phyloP scores from a whole-genome alignment of 2,329 filamentous ascomycete species.

The Trichoderma sp. region DNA sequence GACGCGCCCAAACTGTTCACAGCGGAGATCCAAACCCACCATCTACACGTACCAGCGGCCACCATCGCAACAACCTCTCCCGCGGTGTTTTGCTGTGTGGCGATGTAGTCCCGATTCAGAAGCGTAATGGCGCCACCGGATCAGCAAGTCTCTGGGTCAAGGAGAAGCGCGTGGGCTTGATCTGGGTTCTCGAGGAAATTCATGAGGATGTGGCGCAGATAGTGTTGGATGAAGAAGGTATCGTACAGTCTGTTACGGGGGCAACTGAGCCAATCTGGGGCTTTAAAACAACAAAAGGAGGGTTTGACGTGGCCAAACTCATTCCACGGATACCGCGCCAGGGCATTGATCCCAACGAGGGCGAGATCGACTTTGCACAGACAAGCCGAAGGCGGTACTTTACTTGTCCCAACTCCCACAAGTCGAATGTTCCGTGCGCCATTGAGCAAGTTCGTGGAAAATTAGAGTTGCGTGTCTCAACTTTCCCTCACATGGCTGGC shows the following conservation, averaged over 20 bases:
- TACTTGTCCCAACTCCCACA: conserved; percentile 74
- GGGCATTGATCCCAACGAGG: conserved; percentile 65
- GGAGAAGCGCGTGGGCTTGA: conserved; percentile 88
- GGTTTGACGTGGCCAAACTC: conserved; percentile 72
- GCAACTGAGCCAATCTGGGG: conserved; percentile 86
- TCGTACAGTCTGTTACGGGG: conserved; percentile 68
- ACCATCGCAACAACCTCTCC: conserved; percentile 73
- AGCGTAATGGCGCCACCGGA: conserved; percentile 86
- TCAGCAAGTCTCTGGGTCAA: conserved; percentile 98
- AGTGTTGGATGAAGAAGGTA: conserved; percentile 72
- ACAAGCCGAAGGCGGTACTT: conserved; percentile 73
- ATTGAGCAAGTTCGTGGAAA: conserved; percentile 70
- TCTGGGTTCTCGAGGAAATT: conserved; percentile 98
- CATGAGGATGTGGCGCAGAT: conserved; percentile 86
- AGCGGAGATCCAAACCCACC: conserved; percentile 53
- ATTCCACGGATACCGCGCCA: conserved; percentile 80
- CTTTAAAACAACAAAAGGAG: conserved; percentile 60
- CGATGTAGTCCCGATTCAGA: conserved; percentile 97
- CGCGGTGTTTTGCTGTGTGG: conserved; percentile 89
- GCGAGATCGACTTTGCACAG: conserved; percentile 74
- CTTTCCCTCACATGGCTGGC: conserved; percentile 94
- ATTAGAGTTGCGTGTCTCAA: conserved; percentile 78
- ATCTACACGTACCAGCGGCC: conserved; percentile 52
- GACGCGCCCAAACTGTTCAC: conserved; percentile 63
- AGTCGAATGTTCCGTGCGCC: conserved; percentile 79